Conservation (phyloP, 2,329 filamentous ascomycete genomes). For the Huntiella savannae region DNA sequence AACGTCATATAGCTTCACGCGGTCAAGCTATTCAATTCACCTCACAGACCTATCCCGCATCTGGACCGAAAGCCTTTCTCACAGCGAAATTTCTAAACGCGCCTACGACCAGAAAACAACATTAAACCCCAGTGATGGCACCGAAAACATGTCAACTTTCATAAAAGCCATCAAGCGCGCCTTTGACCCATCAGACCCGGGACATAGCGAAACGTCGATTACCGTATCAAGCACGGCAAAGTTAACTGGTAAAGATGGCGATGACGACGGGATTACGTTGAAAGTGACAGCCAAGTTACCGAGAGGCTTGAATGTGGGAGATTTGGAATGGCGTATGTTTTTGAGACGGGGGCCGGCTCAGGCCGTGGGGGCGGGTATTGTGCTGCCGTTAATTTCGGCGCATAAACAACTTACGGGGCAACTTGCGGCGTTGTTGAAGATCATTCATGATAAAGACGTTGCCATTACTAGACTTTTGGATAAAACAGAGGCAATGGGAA, state of each 20-base stretch:
- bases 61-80: constrained; percentile 49
- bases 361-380: constrained; percentile 27
- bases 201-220: constrained; percentile 27
- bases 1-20: constrained; percentile 36
- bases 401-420: constrained; percentile 24
- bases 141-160: constrained; percentile 47
- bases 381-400: constrained; percentile 31
- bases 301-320: constrained; percentile 28
- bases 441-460: constrained; percentile 31
- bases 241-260: constrained; percentile 16
- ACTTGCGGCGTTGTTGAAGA: constrained; percentile 23
- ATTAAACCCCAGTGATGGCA: constrained; percentile 54
- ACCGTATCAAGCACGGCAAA: constrained; percentile 18
- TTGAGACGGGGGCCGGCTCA: constrained; percentile 28
- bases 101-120: constrained; percentile 44
- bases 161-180: constrained; percentile 40
- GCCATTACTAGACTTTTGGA: constrained; percentile 32
- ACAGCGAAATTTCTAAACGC: constrained; percentile 41
- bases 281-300: constrained; percentile 41
- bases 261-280: constrained; percentile 24
- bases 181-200: constrained; percentile 27
- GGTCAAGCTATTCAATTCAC: constrained; percentile 41
- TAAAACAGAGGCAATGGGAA: constrained; percentile 33
- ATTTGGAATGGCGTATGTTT: constrained; percentile 46
- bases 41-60: constrained; percentile 54